A percentile compares a stretch with the other conserved stretches of the same genome.
Conservation (phyloP, 2,329 filamentous ascomycete genomes). For the Ilyonectria sp. region DNA sequence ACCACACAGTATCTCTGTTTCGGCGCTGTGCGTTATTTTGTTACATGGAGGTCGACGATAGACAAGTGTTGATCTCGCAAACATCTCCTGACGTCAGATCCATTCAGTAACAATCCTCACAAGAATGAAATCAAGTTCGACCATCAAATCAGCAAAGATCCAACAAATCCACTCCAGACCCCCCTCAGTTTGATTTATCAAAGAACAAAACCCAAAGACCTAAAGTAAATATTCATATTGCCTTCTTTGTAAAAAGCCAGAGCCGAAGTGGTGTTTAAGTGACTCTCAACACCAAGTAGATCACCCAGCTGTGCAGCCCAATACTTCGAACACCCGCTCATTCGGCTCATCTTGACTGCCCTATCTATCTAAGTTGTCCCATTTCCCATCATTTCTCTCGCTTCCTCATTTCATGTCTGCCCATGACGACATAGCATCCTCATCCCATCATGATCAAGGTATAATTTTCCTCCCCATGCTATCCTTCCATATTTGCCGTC, state of each 20-base stretch:
- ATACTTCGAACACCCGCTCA: slow-evolving; percentile 23
- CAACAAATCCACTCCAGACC: not conserved
- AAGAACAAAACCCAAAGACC: not conserved
- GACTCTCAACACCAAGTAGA: not conserved
- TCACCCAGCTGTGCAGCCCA: not conserved
- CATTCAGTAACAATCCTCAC: too few relatives aligned
- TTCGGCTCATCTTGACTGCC: slow-evolving; percentile 23
- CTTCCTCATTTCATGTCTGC: slow-evolving; percentile 31
- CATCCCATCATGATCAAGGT: slow-evolving; percentile 30
- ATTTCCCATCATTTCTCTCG: slow-evolving; percentile 13
- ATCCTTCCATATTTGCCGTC: slow-evolving; percentile 18
- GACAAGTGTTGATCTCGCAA: not conserved
- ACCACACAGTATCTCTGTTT: too few relatives aligned
- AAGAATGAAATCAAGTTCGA: not conserved
- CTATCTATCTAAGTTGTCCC: slow-evolving; percentile 30
- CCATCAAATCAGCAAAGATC: not conserved
- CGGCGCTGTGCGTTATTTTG: too few relatives aligned
- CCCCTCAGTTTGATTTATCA: not conserved
- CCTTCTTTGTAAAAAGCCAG: not conserved
- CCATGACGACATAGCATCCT: slow-evolving; percentile 21
- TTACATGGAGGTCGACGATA: too few relatives aligned
- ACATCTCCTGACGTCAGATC: not conserved
- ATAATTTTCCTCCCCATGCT: slow-evolving; percentile 34
- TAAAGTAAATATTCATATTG: not conserved
- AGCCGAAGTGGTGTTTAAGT: not conserved